phyloP scores from a whole-genome alignment of 306 rosid genomes.

The Pterocarpus macrocarpus region DNA sequence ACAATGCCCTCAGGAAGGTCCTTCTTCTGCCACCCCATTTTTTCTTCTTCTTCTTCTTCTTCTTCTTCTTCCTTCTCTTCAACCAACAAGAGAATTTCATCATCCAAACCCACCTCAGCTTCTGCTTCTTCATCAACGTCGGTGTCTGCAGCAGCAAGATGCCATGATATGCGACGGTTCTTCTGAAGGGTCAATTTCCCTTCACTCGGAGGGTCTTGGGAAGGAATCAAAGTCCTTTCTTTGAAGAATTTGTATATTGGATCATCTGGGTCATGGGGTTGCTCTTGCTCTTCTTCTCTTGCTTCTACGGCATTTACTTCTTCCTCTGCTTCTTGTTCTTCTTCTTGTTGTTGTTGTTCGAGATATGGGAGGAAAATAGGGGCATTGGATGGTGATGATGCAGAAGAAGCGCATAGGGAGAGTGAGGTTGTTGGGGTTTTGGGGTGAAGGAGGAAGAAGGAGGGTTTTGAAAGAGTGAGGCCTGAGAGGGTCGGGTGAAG shows the following conservation, averaged over 20 bases:
- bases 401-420: conserved; percentile 43
- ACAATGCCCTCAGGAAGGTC: conserved; percentile 56
- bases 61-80: conserved; percentile 14
- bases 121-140: conserved; percentile 47
- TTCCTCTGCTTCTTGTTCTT: neutral
- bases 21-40: conserved; percentile 35
- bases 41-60: conserved; percentile 9
- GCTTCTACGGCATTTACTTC: conserved; percentile 23
- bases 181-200: conserved; percentile 60
- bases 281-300: conserved; percentile 39
- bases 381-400: conserved; percentile 37
- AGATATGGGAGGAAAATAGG: conserved; percentile 67
- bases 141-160: conserved; percentile 61
- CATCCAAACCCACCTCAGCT: conserved; percentile 38
- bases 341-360: conserved; percentile 37
- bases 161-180: conserved; percentile 70
- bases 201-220: conserved; percentile 62
- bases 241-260: conserved; percentile 71
- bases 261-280: conserved; percentile 55
- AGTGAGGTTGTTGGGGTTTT: conserved; percentile 50
- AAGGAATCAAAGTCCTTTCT: conserved; percentile 52
- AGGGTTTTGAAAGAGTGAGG: conserved; percentile 43
- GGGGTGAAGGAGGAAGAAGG: conserved; percentile 13
- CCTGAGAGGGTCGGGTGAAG: conserved; percentile 30
- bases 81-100: neutral